Evolutionary conservation across 169 alveolate genomes (phyloP), one percentile per base, ranked within the genome.

Genomic region (Cryptosporidium viatorum): DNA sequence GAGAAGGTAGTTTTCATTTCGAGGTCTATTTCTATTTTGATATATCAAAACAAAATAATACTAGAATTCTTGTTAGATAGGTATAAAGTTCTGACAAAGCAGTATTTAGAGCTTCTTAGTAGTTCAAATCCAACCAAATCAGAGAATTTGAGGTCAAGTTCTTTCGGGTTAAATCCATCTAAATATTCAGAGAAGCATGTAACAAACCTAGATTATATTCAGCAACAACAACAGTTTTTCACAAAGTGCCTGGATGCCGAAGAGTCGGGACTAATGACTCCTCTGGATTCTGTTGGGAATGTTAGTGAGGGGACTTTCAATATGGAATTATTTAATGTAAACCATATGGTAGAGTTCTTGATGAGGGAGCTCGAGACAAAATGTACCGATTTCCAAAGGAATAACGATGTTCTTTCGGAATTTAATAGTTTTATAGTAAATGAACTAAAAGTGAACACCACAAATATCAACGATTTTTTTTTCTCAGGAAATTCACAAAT

Each of bases 1-100:
- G 71, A 65, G 52, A 65, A 65, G 51, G 14, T 65, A 33, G 18
- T 65, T 35, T 65, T 65, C 10, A 23, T 65, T 21, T 65, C 71
- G 12, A 65, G 18, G 26, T 65, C 51, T 0, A 31, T 35, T 31
- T 37, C 43, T 35, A 7, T 65, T 7, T 33, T 65, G 51, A 65
- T 65, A 21, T 14, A 33, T 31, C 71, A 65, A 65, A 33, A 33
- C 48, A 65, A 29, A 37, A 65, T 65, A 33, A 14, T 65, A n/a
- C 71, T 65, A 14, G 71, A 65, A 29, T 65, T 65, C 50, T 29
- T 65, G 10, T 29, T 31, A 1, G 8, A 33, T 4, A 31, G 71
- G 16, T 37, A 65, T 7, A 65, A 14, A 7, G 71, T 31, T n/a
- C 7, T 65, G 23, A 33, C 71, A 31, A 12, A 33, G 12, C 50